Evolutionary conservation across 257 asterid genomes (phyloP), one percentile per base, ranked within the genome.

Genomic region (Echites panduratus): DNA sequence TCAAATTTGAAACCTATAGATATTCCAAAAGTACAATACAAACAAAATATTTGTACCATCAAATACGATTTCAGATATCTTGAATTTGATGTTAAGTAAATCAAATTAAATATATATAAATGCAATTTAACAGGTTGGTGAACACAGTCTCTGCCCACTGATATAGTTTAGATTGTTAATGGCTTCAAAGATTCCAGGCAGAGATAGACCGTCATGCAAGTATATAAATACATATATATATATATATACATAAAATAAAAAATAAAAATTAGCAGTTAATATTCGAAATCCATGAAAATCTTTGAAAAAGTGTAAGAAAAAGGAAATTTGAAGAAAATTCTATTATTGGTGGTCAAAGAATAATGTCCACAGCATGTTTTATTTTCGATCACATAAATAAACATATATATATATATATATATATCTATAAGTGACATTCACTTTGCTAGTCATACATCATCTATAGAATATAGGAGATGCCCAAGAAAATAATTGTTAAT

Each of bases 291-390:
- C 59, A 20, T 27, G 53, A 44, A 45, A 81, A 75, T 67, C 74
- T 71, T 78, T 78, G 76, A 72, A 72, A 81, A 68, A 65, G 62
- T 43, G 72, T 43, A 20, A 29, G 5, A 67, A 35, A 26, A 68
- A 2, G 41, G 10, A 68, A 7, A 19, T 61, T 9, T 48, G 40
- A 45, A 70, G 66, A 49, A 75, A 75, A 47, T 24, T 16, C 10
- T 16, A 75, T 69, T 69, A 32, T 32, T 32, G 38, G 79, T 73
- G 72, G 82, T 82, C 83, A 76, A 73, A 63, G 75, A 76, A 82
- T 73, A 78, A 29, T 64, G n/a, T 22, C 52, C 32, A 49, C 49
- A 53, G 48, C 76, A 16, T 72, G 76, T 61, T 76, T 69, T 57
- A 65, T 64, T 27, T 70, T 54, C 69, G 45, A 19, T 79, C 38